Evolutionary conservation across 2,329 filamentous ascomycete species (phyloP).

Genomic region (Aspergillus jensenii): DNA sequence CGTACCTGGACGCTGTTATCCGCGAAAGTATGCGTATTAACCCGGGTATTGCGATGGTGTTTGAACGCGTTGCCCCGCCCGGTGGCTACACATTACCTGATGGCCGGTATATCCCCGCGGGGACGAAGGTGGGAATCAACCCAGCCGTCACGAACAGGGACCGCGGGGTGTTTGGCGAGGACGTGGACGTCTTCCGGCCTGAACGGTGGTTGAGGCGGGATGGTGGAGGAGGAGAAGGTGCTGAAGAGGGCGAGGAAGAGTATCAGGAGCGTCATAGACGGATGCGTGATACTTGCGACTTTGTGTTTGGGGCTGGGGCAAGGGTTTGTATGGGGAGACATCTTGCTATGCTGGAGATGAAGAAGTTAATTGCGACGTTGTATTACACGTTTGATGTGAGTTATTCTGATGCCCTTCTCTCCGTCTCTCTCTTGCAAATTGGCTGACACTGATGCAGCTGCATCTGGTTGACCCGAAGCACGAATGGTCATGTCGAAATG

Average conservation of each 20-base stretch:
- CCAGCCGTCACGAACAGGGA: slow-evolving; percentile 41
- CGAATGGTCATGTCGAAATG: slow-evolving; percentile 8
- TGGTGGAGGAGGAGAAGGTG: slow-evolving; percentile 27
- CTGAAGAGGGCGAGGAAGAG: slow-evolving; percentile 27
- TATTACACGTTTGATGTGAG: slow-evolving; percentile 11
- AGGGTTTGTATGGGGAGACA: slow-evolving; percentile 59
- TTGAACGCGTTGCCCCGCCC: slow-evolving; percentile 52
- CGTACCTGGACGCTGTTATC: slow-evolving; percentile 54
- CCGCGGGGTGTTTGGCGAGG: slow-evolving; percentile 44
- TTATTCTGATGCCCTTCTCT: not conserved
- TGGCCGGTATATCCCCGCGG: slow-evolving; percentile 35
- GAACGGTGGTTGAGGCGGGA: slow-evolving; percentile 48
- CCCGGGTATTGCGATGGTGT: slow-evolving; percentile 48
- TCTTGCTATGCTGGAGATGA: slow-evolving; percentile 57
- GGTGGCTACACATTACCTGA: slow-evolving; percentile 30
- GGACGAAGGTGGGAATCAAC: slow-evolving; percentile 37
- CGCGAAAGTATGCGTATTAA: slow-evolving; percentile 54
- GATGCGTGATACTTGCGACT: slow-evolving; percentile 40
- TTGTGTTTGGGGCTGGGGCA: slow-evolving; percentile 54
- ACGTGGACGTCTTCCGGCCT: slow-evolving; percentile 47
- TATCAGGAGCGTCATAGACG: slow-evolving; percentile 34
- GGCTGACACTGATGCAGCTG: slow-evolving; percentile 5
- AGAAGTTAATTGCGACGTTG: slow-evolving; percentile 59
- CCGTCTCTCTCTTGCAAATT: not conserved
- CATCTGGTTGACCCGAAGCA: slow-evolving; percentile 9